Base-by-base conservation (phyloP, 441 rosid genomes). In the Adansonia grandidieri region DNA sequence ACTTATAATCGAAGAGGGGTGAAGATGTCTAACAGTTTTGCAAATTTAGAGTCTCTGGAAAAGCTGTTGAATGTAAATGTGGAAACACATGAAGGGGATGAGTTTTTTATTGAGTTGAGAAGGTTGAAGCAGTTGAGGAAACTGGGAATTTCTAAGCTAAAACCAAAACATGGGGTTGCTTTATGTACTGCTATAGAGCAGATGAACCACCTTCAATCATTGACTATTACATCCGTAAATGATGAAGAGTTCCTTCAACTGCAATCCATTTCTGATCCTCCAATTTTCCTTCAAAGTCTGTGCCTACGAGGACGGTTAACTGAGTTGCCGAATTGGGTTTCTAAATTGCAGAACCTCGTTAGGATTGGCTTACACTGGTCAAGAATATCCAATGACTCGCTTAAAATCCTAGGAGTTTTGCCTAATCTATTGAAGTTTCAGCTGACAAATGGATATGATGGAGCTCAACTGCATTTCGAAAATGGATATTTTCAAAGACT, bases 261-360 rank as follows among this genome's bases (percentile, higher is more conserved):
- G 20, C 60, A 74, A 19, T 44, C 77, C 15, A 42, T 45, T 0
- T 60, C 77, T 20, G 9, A 2, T 14, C 77, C 77, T 60, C 77
- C 44, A 9, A 13, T 44, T 37, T 45, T 1, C 9, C 45, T 74
- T 60, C 53, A 48, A 44, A 13, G 22, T 20, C 53, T 60, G 3
- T 42, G 61, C 9, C 61, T 56, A 4, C 61, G 61, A 56, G 61
- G 80, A n/a, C n/a, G 61, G 14, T 24, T 78, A 37, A 11, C 63
- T 7, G 48, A 47, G 71, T 44, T 71, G 48, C 76, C 80, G 0
- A 3, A 45, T n/a, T 77, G 80, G 80, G 53, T 50, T 62, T 65
- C 70, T 6, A 3, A 53, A 37, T 60, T 71, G 20, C 53, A 62
- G 65, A 71, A 37, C 56, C 44, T 77, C 40, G 67, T 57, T 22